A percentile compares a stretch with the other conserved stretches of the same genome.
phyloP scores from a whole-genome alignment of 2,329 filamentous ascomycete genomes.

The Trichoderma harzianum region DNA sequence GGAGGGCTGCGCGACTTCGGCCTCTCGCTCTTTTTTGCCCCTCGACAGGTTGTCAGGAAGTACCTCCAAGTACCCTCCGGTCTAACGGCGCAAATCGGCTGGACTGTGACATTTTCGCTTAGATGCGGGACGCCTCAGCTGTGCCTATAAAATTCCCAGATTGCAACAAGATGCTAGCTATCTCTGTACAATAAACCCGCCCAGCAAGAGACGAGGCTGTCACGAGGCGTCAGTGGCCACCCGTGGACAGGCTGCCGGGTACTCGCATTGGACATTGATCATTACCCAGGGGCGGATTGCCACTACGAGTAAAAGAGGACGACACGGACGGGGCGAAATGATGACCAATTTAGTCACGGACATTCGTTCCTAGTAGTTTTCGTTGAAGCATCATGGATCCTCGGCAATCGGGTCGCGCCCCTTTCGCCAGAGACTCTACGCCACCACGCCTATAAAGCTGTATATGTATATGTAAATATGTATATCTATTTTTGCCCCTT shows the following conservation, averaged over 20 bases:
- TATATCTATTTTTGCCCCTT: background rate
- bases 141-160: background rate
- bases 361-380: constrained; percentile 1
- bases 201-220: background rate
- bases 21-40: background rate
- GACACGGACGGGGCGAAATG: background rate
- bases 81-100: constrained; percentile 12
- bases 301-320: background rate
- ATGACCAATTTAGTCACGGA: background rate
- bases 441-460: background rate
- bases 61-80: background rate
- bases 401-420: background rate
- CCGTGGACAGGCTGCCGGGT: background rate
- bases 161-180: background rate
- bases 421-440: background rate
- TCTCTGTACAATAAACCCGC: background rate
- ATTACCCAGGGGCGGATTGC: background rate
- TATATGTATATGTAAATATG: background rate
- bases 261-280: background rate
- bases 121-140: constrained; percentile 1
- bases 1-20: background rate
- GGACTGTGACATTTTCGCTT: constrained; percentile 1
- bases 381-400: constrained; percentile 1
- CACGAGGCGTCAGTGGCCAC: background rate
- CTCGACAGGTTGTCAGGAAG: background rate